Base-by-base conservation (phyloP, 768 basidiomycete species). In the Rhodotorula sphaerocarpa region DNA sequence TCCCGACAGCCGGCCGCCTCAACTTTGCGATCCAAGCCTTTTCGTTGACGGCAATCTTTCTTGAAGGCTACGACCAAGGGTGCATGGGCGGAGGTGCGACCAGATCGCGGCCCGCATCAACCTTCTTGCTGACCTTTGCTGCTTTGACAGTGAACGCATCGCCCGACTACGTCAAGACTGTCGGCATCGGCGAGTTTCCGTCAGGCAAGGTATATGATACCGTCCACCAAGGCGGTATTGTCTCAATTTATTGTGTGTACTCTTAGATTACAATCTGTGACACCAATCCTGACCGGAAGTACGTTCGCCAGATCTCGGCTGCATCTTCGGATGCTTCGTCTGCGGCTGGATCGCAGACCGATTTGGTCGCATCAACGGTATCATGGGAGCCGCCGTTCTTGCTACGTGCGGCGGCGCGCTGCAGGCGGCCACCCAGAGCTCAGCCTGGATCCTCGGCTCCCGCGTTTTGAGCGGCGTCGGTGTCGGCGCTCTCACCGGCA, bases 1-100 rank as follows among this genome's bases (percentile, higher is more conserved):
- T 36, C 34, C 46, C 46, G 25, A n/a, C 44, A 36, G 46, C 55
- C 12, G 18, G 3, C 11, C 52, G 46, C 4, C 63, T 70, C 44
- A 55, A 58, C 20, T 39, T 67, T 30, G 60, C 52, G 48, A 67
- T 70, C 44, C 66, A 70, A 28, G n/a, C 50, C n/a, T 70, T 70
- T 34, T 65, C 70, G 4, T 34, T 67, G 16, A 60, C 63, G 46
- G 70, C 70, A 27, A 67, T 70, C 63, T 65, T 70, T 46, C 68
- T 70, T 46, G 70, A 70, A 57, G 70, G 70, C 21, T 68, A 66
- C 52, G 66, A 70, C 39, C 70, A 70, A 54, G 70, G 70, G 52
- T 63, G 65, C 33, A 71, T 71, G 70, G 66, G 66, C 5, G 66
- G 63, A 20, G 69, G 70, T 42, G 42, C 10, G 41, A 23, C 14